Conservation (phyloP, 352 stramenopile genomes). For the Pythium vanterpoolii region DNA sequence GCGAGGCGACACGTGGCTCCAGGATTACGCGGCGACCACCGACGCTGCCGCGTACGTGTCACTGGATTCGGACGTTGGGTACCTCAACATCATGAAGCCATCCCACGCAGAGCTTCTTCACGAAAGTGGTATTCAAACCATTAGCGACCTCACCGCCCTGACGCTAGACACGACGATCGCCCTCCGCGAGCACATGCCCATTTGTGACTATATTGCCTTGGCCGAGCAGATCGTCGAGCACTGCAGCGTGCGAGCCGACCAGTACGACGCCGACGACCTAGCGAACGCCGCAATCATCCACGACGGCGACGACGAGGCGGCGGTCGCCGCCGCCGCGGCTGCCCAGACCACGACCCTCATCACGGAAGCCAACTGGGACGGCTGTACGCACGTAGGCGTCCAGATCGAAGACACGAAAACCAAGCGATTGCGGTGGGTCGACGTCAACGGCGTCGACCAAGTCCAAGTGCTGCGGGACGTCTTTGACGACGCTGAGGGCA, state of each 20-base stretch:
- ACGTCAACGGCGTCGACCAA: conserved; percentile 63
- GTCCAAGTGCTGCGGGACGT: conserved; percentile 58
- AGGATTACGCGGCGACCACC: conserved; percentile 42
- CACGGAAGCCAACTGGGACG: conserved; percentile 44
- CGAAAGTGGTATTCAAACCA: conserved; percentile 59
- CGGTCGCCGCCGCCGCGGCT: conserved; percentile 6
- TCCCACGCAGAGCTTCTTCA: conserved; percentile 51
- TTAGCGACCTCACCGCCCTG: conserved; percentile 73
- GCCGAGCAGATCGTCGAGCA: conserved; percentile 53
- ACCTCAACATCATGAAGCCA: conserved; percentile 48
- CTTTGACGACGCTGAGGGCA: conserved; percentile 60
- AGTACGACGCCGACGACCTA: conserved; percentile 49
- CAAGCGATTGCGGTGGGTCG: conserved; percentile 43
- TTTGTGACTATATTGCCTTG: conserved; percentile 71
- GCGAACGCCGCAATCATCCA: conserved; percentile 39
- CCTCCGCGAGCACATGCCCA: conserved; percentile 50
- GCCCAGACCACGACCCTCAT: not conserved
- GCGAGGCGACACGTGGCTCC: conserved; percentile 40
- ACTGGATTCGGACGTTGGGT: conserved; percentile 41
- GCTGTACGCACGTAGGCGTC: conserved; percentile 48
- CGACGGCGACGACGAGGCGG: conserved; percentile 21
- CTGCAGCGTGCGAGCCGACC: conserved; percentile 43
- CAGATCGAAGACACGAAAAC: conserved; percentile 40
- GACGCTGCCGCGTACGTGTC: conserved; percentile 39
- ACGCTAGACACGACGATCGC: conserved; percentile 45